Conservation (phyloP, 2,329 filamentous ascomycete genomes). For the Huntiella bhutanensis region DNA sequence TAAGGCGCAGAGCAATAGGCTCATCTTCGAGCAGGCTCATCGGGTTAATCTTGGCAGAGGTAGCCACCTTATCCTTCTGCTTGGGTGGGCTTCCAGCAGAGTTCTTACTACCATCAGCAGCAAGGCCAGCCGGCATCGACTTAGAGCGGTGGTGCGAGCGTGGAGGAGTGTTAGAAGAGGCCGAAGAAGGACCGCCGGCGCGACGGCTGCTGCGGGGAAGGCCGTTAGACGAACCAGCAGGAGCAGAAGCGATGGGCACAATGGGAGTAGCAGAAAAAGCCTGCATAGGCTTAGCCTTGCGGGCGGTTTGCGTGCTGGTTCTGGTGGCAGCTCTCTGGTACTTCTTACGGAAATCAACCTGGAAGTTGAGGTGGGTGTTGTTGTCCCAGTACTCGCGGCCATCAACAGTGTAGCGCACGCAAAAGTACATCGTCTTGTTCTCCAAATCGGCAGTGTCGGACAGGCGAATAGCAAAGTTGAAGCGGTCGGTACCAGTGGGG, state of each 20-base stretch:
- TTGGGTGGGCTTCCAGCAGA: not conserved
- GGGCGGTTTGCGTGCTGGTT: constrained; percentile 27
- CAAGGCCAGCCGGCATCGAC: constrained; percentile 39
- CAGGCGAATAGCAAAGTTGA: constrained; percentile 86
- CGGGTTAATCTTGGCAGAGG: constrained; percentile 1
- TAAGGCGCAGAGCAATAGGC: constrained; percentile 44
- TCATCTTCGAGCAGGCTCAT: constrained; percentile 37
- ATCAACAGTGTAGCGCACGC: constrained; percentile 69
- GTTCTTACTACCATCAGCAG: constrained; percentile 28
- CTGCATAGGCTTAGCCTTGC: constrained; percentile 9
- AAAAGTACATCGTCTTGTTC: constrained; percentile 81
- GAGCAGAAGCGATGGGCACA: not conserved
- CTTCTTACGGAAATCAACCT: constrained; percentile 82
- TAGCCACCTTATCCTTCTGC: not conserved
- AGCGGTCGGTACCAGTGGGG: constrained; percentile 52
- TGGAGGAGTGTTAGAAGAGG: constrained; percentile 12
- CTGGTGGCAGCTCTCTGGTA: constrained; percentile 41
- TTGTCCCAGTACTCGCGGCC: constrained; percentile 91
- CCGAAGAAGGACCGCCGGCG: constrained; percentile 15
- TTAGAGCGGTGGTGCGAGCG: constrained; percentile 24
- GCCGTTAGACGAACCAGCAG: constrained; percentile 19
- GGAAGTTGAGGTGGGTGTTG: constrained; percentile 73
- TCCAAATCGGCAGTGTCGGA: constrained; percentile 83
- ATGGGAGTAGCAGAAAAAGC: constrained; percentile 2
- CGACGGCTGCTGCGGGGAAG: constrained; percentile 51